These are phyloP conservation scores for Dendrobium nobile DNA, from an alignment of 106 monocot genomes.

Conservation along the genomic window DNA sequence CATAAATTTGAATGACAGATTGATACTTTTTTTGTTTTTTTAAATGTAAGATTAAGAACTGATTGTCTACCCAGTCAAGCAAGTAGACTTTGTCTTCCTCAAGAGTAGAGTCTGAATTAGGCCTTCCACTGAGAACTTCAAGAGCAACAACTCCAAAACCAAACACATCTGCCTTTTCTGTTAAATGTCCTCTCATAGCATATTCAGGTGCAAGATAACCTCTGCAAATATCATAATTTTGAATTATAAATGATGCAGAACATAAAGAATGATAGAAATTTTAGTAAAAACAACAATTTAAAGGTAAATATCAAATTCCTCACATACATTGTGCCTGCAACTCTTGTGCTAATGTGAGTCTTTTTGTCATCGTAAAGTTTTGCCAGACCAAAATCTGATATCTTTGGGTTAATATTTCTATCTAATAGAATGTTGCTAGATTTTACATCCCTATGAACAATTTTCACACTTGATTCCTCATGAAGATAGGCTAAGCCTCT, in stretches of 20 bases:
- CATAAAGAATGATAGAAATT: too few relatives aligned
- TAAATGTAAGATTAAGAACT: neutral
- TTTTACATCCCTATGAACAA: conserved; percentile 80
- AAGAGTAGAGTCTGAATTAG: conserved; percentile 6
- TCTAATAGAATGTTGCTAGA: conserved; percentile 77
- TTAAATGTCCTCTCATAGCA: too few relatives aligned
- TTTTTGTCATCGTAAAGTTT: conserved; percentile 54
- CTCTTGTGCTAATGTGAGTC: too few relatives aligned
- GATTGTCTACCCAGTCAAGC: conserved; percentile 65
- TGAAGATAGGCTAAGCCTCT: conserved; percentile 39
- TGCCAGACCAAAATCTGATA: conserved; percentile 79
- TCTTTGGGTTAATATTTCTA: conserved; percentile 54
- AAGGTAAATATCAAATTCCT: too few relatives aligned
- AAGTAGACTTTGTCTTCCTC: conserved; percentile 52
- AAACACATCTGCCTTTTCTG: too few relatives aligned
- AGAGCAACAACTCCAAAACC: too few relatives aligned
- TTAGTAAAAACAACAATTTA: too few relatives aligned
- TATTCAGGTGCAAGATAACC: too few relatives aligned
- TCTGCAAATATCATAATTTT: neutral
- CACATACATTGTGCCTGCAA: too few relatives aligned
- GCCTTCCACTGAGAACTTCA: too few relatives aligned
- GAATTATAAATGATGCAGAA: too few relatives aligned
- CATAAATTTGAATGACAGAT: neutral
- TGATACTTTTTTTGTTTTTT: neutral
- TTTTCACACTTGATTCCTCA: conserved; percentile 27